Evolutionary conservation across 2,329 filamentous ascomycete genomes (phyloP), one percentile per base, ranked within the genome.

Genomic region (Volutella citrinella): DNA sequence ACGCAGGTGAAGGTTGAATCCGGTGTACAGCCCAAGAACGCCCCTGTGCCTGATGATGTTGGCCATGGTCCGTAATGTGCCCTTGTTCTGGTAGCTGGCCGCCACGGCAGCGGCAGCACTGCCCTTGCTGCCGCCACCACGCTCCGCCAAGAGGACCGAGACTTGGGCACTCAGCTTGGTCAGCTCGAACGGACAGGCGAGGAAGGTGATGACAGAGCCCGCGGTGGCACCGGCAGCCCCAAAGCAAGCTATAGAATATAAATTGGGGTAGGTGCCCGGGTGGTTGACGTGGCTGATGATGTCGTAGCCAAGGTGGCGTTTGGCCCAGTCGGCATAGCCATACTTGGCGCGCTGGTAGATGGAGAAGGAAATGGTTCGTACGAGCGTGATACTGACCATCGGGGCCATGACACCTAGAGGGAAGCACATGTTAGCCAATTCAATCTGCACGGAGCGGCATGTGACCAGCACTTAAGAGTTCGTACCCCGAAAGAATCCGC

Each of bases 91-190:
- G 55, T 88, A 87, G 59, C 80, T 87, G 35, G 75, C 66, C 15
- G 79, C 79, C 31, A 82, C 72, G 10, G 71, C 72, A 45, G 74
- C 79, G 10, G 71, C 72, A 45, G 74, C 79, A 49, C 70, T 76
- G 45, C 74, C 69, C 30, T 61, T 54, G 31, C 45, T 55, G 13
- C 48, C 47, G 7, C 49, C 52, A 11, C 59, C 59, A 7, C 62
- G 56, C 36, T 65, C 59, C 13, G 83, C 82, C 66, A 90, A 78
- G 39, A 91, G 68, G 10, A 89, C 84, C 3, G 87, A 89, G 14
- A 93, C 84, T 59, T 94, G 87, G 12, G 87, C 86, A 58, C 84
- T 90, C 39, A 93, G 72, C 61, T 94, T 94, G n/a, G 86, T 90
- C 59, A 94, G 73, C 61, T 94, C 87, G 56, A 94, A 94, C 2